These are phyloP conservation scores for Solanum hybrid DNA, from an alignment of 305 asterid species.

Conservation along the genomic window DNA sequence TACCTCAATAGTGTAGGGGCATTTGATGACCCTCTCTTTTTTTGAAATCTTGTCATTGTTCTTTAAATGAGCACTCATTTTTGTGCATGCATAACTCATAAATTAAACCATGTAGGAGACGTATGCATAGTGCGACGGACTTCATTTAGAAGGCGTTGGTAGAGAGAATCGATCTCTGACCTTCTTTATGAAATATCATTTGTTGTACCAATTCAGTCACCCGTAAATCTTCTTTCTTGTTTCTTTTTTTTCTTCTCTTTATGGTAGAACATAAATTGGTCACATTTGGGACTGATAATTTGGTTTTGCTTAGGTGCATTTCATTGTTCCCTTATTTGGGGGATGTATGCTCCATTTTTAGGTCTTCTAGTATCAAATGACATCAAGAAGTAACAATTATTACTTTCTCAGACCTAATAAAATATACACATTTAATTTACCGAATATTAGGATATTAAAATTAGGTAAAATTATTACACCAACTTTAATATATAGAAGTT, in stretches of 20 bases:
- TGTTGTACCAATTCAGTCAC: too few relatives aligned
- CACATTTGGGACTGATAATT: background rate
- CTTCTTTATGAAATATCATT: too few relatives aligned
- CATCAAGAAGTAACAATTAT: background rate
- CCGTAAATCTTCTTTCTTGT: too few relatives aligned
- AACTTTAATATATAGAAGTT: background rate
- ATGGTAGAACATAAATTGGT: background rate
- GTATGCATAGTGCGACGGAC: background rate
- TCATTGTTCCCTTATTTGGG: background rate
- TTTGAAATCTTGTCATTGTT: fast-evolving
- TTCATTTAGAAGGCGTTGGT: background rate
- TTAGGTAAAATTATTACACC: background rate
- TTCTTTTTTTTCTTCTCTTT: background rate
- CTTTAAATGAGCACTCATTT: background rate
- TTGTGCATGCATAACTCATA: background rate
- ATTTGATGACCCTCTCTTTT: background rate
- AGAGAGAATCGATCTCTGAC: too few relatives aligned
- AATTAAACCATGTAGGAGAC: background rate
- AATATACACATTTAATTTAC: background rate
- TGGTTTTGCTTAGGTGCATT: background rate
- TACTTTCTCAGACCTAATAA: background rate
- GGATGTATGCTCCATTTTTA: background rate
- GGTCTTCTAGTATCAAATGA: background rate
- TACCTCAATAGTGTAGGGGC: background rate
- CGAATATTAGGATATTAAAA: background rate